Percentiles rank a stretch among this genome's conserved stretches.
phyloP scores from a whole-genome alignment of 2,329 filamentous ascomycete genomes.

The Arachnopeziza araneosa region DNA sequence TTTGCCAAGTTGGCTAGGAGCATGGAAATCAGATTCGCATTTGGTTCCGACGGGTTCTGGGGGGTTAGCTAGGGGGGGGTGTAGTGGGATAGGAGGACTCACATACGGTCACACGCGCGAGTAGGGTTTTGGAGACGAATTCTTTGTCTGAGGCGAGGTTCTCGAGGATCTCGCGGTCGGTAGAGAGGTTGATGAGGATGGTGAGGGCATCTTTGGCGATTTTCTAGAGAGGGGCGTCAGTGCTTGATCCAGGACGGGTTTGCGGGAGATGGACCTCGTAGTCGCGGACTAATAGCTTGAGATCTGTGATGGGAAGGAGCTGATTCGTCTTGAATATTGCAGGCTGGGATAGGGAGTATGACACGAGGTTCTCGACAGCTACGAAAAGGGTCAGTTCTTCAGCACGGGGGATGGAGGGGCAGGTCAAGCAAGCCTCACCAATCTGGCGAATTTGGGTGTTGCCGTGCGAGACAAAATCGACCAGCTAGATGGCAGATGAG shows the following conservation, averaged over 20 bases:
- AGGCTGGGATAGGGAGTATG: slow-evolving; percentile 69
- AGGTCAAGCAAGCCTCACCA: slow-evolving; percentile 41
- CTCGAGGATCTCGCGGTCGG: slow-evolving; percentile 70
- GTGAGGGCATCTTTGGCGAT: slow-evolving; percentile 91
- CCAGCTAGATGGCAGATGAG: slow-evolving; percentile 52
- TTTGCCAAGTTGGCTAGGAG: slow-evolving; percentile 89
- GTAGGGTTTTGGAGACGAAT: slow-evolving; percentile 65
- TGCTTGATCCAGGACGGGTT: background rate
- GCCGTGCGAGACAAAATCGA: slow-evolving; percentile 87
- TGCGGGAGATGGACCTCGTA: slow-evolving; percentile 54
- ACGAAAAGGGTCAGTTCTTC: slow-evolving; percentile 19
- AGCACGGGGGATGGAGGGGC: background rate
- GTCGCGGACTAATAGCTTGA: slow-evolving; percentile 83
- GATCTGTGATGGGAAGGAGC: slow-evolving; percentile 72
- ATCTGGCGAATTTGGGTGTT: slow-evolving; percentile 86
- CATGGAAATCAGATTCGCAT: slow-evolving; percentile 84
- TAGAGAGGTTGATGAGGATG: slow-evolving; percentile 81
- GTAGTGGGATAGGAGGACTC: slow-evolving; percentile 31
- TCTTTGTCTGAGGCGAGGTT: slow-evolving; percentile 70
- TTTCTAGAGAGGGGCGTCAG: slow-evolving; percentile 44
- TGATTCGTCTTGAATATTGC: slow-evolving; percentile 78
- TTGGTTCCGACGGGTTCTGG: slow-evolving; percentile 67
- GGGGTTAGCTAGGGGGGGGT: background rate
- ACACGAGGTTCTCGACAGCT: slow-evolving; percentile 83
- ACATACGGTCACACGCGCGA: slow-evolving; percentile 71